phyloP scores from a whole-genome alignment of 768 basidiomycete genomes.

The Termitomyces titanicus region DNA sequence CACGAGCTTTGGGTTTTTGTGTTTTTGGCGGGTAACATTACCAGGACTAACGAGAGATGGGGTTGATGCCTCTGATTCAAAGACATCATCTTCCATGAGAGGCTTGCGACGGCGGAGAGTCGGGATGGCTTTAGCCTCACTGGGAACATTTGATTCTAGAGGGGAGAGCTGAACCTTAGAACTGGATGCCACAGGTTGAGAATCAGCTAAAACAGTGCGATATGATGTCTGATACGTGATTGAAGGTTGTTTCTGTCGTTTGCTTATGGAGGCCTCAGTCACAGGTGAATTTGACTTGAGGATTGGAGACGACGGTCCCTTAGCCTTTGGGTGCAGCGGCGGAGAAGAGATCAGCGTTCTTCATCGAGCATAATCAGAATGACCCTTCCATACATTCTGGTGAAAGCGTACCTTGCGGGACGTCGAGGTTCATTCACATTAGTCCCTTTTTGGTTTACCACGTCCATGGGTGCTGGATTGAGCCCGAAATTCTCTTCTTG shows the following conservation, averaged over 20 bases:
- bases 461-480: neutral
- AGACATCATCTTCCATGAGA: constrained; percentile 11
- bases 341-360: neutral
- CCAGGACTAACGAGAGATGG: neutral
- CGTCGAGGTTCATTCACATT: neutral
- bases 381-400: neutral
- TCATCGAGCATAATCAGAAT: neutral
- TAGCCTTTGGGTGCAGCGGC: neutral
- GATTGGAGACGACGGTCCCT: neutral
- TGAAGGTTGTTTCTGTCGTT: neutral
- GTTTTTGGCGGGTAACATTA: neutral
- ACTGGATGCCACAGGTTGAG: constrained; percentile 14
- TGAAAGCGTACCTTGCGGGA: neutral
- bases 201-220: neutral
- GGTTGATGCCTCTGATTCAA: constrained; percentile 2
- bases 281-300: neutral
- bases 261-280: neutral
- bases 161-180: constrained; percentile 11
- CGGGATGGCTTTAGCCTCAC: neutral
- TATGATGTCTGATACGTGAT: neutral
- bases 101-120: constrained; percentile 2
- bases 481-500: neutral
- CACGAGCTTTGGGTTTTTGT: constrained; percentile 14
- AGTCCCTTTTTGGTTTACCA: neutral
- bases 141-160: neutral